Evolutionary conservation across 2,329 filamentous ascomycete genomes (phyloP), one percentile per base, ranked within the genome.

Genomic region (Sporothrix dimorphospora): DNA sequence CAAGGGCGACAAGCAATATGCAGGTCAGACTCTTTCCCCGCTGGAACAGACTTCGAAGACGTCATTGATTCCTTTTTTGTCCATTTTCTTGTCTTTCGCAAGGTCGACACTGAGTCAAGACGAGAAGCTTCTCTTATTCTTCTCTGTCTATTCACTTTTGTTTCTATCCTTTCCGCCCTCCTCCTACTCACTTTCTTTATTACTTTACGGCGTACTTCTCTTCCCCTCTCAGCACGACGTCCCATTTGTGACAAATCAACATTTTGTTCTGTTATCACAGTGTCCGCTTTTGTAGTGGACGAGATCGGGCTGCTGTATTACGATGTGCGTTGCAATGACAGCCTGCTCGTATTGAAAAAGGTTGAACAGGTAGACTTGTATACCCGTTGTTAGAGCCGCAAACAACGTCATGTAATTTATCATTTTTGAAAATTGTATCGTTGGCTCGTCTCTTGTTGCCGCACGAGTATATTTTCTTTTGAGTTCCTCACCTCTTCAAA

Each of bases 41-140:
- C 59, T 14, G 38, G 24, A 24, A 42, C 38, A 27, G 3, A 34
- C n/a, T 11, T 63, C 38, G 45, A 63, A 24, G 59, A 63, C 59
- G 59, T 63, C 59, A 63, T 63, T 42, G 59, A 45, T 38, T 45
- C n/a, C n/a, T 24, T 40, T 59, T 40, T 63, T 34, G 27, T 30
- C 16, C 14, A 34, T 45, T 45, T 27, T 45, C 8, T 38, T 40
- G 21, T n/a, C n/a, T n/a, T n/a, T n/a, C n/a, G n/a, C n/a, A n/a
- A n/a, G n/a, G 59, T 27, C 59, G n/a, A n/a, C 27, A 63, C 21
- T n/a, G 59, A 42, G n/a, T 16, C n/a, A 8, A 38, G 12, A 27
- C 6, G n/a, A 27, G 27, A 57, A 19, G 27, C 14, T 34, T 34
- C 53, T 19, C 27, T 57, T 4, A 1, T 4, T 42, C 14, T 57